Evolutionary conservation across 805 yeast genomes (phyloP).

Genomic region (Kazachstania taianensis): DNA sequence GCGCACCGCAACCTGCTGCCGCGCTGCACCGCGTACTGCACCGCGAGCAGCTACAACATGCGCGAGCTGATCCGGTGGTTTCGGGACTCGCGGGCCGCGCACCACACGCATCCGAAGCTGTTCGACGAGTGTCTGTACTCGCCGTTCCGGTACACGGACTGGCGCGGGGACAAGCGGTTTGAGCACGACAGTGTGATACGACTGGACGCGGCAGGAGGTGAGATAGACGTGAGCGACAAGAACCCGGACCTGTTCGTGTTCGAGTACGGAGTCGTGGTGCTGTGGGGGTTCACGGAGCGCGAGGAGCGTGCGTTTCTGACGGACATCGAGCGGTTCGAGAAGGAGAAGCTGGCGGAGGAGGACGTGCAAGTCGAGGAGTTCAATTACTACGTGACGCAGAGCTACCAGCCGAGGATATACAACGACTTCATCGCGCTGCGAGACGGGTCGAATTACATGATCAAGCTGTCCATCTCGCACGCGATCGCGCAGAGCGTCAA

Average conservation of each 20-base stretch:
- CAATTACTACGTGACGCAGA: conserved; percentile 85
- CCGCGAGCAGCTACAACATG: conserved; percentile 88
- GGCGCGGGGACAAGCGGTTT: conserved; percentile 48
- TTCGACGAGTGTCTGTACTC: conserved; percentile 94
- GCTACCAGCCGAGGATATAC: conserved; percentile 90
- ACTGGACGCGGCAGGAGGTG: conserved; percentile 91
- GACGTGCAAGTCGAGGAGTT: conserved; percentile 93
- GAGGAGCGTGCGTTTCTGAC: conserved; percentile 76
- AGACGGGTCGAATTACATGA: conserved; percentile 83
- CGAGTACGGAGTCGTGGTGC: conserved; percentile 92
- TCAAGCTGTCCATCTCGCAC: conserved; percentile 86
- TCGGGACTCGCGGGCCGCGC: conserved; percentile 60
- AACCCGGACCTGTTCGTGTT: conserved; percentile 76
- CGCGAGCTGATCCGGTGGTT: conserved; percentile 78
- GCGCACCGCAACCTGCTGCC: conserved; percentile 67
- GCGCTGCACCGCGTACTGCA: conserved; percentile 91
- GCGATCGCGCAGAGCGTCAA: conserved; percentile 94
- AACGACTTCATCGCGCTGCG: conserved; percentile 90
- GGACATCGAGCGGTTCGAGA: conserved; percentile 84
- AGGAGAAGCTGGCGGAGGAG: conserved; percentile 70
- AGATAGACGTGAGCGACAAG: conserved; percentile 72
- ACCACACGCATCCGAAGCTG: conserved; percentile 72
- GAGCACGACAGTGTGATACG: conserved; percentile 44
- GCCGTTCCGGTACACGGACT: conserved; percentile 72
- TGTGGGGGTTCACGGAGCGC: conserved; percentile 87